Evolutionary conservation across 2,329 filamentous ascomycete genomes (phyloP), one percentile per base, ranked within the genome.

Genomic region (Penicillium sumatraense): DNA sequence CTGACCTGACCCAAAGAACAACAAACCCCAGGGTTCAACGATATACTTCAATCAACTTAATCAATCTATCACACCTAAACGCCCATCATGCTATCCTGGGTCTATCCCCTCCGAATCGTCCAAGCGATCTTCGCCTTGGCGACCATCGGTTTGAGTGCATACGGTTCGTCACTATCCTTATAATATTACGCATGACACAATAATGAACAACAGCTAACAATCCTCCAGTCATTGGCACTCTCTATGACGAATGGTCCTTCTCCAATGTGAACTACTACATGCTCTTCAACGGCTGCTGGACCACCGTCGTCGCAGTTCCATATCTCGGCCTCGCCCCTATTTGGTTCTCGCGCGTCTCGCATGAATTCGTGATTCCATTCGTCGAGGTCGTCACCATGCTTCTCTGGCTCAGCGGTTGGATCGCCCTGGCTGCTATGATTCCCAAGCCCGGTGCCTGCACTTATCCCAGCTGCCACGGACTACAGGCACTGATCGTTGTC

Each of bases 231-330:
- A 61, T 65, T 11, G 62, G 51, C 14, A 57, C 59, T 3, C 53
- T 65, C 5, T 61, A 63, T 29, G 56, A 61, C 33, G 9, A 50
- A 44, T 63, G 61, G 61, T 64, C 63, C 24, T 66, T 65, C 62
- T 64, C 62, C 7, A 66, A 56, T 27, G 54, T 59, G 13, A 27
- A 62, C 40, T 63, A 67, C 36, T 67, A 51, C 48, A 63, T 66
- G 62, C 63, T 66, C 26, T 67, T 67, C 59, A 62, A 60, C 40
- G 64, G 64, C 49, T 66, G 63, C 57, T 67, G 64, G 64, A 67
- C 64, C 38, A 45, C 56, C 21, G 60, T 51, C 35, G 47, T 67
- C 38, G 63, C 63, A 26, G 51, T 65, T 3, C 62, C 64, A 20
- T 67, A 67, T 55, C 49, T 67, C 10, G 64, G 60, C n/a, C 62